Conservation (phyloP, 2,329 filamentous ascomycete genomes). For the Ophiosphaerella korrae region DNA sequence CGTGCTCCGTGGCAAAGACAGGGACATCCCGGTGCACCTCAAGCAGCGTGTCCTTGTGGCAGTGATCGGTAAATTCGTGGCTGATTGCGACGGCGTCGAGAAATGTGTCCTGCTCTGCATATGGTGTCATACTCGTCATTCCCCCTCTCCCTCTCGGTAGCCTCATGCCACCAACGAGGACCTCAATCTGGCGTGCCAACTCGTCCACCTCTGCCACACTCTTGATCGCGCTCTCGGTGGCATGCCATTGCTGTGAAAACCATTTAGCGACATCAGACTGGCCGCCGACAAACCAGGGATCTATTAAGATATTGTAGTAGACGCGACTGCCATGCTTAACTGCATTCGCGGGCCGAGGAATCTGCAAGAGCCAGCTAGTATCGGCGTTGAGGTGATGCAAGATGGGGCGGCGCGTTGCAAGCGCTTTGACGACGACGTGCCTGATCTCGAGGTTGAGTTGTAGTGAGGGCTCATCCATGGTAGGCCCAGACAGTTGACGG, state of each 20-base stretch:
- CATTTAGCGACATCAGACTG: constrained; percentile 68
- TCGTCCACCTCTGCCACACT: constrained; percentile 62
- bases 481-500: constrained; percentile 13
- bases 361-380: constrained; percentile 69
- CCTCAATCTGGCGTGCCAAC: constrained; percentile 58
- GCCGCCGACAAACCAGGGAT: constrained; percentile 67
- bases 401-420: constrained; percentile 56
- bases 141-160: constrained; percentile 22
- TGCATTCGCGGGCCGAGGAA: constrained; percentile 59
- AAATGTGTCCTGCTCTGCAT: constrained; percentile 35
- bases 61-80: constrained; percentile 73
- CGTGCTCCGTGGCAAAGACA: constrained; percentile 65
- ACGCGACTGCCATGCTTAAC: constrained; percentile 51
- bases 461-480: constrained; percentile 41
- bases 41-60: constrained; percentile 65
- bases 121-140: constrained; percentile 13
- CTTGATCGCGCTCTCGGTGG: constrained; percentile 58
- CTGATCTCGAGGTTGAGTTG: constrained; percentile 53
- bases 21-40: constrained; percentile 61
- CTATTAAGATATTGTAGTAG: constrained; percentile 69
- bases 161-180: constrained; percentile 39
- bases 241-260: constrained; percentile 70
- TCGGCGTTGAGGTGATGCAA: constrained; percentile 71
- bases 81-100: constrained; percentile 66
- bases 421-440: constrained; percentile 45